Percentiles rank a stretch among this genome's conserved stretches.
Evolutionary conservation across 306 rosid genomes (phyloP).

Genomic region (Abrus precatorius): DNA sequence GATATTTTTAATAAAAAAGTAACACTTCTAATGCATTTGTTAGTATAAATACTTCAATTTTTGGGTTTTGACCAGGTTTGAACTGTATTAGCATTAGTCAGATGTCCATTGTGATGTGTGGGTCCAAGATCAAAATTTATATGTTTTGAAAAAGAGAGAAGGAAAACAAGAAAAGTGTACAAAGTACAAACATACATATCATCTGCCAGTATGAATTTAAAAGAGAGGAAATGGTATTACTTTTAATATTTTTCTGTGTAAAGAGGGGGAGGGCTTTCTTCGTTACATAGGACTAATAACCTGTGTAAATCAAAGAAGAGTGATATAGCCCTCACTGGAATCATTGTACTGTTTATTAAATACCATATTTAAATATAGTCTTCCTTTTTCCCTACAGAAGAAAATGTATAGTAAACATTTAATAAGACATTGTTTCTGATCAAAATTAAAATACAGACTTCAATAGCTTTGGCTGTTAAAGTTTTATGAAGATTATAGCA

Average conservation of each 20-base stretch:
- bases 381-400: background rate
- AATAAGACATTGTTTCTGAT: background rate
- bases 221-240: background rate
- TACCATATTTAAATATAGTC: background rate
- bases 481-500: background rate
- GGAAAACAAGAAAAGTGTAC: background rate
- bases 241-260: background rate
- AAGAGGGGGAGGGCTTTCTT: background rate
- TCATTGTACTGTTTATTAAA: background rate
- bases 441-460: background rate
- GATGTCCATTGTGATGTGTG: background rate
- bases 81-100: background rate
- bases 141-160: background rate
- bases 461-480: background rate
- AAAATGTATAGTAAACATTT: background rate
- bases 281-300: background rate
- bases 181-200: background rate
- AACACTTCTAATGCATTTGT: background rate
- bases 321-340: background rate
- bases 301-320: background rate
- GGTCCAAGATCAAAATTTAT: background rate
- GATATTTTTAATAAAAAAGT: background rate
- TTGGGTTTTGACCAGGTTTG: background rate
- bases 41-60: background rate
- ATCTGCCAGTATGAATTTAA: constrained; percentile 3